These are phyloP conservation scores for Capronia americana DNA, from an alignment of 2,329 filamentous ascomycete genomes.

Conservation along the genomic window DNA sequence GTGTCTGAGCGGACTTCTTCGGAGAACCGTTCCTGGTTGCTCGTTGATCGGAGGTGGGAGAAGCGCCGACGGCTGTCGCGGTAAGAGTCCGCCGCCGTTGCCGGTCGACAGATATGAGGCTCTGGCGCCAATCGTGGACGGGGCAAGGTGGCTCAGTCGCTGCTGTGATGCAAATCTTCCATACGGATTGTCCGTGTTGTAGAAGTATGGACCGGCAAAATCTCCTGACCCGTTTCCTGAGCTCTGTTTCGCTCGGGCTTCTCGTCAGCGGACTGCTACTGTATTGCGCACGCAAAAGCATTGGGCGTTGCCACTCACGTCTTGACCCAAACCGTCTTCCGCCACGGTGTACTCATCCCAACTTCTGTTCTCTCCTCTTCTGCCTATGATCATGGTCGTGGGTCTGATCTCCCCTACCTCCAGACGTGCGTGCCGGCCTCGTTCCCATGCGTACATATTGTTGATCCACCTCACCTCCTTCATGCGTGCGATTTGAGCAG, in stretches of 20 bases:
- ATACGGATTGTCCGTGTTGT: constrained; percentile 26
- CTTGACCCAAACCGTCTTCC: constrained; percentile 13
- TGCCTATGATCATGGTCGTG: constrained; percentile 25
- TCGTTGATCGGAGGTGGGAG: constrained; percentile 22
- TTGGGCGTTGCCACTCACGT: not conserved
- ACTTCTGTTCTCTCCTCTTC: constrained; percentile 13
- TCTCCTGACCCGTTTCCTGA: constrained; percentile 12
- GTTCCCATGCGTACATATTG: constrained; percentile 33
- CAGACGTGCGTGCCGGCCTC: constrained; percentile 20
- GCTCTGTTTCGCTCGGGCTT: not conserved
- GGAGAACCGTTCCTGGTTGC: constrained; percentile 7
- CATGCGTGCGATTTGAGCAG: constrained; percentile 29
- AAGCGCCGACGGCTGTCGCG: constrained; percentile 22
- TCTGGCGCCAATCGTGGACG: constrained; percentile 14
- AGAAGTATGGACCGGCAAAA: constrained; percentile 14
- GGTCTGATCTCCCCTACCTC: constrained; percentile 23
- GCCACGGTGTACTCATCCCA: constrained; percentile 28
- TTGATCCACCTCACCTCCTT: constrained; percentile 35
- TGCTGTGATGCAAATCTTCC: constrained; percentile 15
- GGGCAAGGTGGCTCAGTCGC: constrained; percentile 19
- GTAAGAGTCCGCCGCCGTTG: constrained; percentile 17
- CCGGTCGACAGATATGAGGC: constrained; percentile 21
- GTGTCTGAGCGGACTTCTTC: constrained; percentile 17
- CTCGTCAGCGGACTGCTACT: not conserved
- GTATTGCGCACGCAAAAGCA: not conserved